A percentile compares a stretch with the other conserved stretches of the same genome.
Conservation (phyloP, 2,329 filamentous ascomycete species). For the Cadophora luteo-olivacea region DNA sequence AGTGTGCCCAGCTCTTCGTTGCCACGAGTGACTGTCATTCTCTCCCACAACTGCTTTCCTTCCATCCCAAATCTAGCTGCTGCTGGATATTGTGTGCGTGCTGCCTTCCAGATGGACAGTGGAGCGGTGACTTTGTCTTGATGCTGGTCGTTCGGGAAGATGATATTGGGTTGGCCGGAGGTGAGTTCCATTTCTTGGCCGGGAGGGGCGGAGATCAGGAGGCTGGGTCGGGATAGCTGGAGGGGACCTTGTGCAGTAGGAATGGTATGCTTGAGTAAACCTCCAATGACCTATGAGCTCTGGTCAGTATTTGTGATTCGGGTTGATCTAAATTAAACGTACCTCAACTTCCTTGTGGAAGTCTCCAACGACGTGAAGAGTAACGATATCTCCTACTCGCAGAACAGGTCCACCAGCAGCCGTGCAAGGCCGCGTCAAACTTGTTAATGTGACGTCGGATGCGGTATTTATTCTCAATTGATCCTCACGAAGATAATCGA, state of each 20-base stretch:
- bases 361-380: background rate
- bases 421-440: background rate
- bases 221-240: background rate
- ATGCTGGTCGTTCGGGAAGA: slow-evolving; percentile 5
- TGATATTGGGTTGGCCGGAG: background rate
- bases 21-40: background rate
- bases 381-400: background rate
- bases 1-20: background rate
- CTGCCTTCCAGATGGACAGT: slow-evolving; percentile 3
- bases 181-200: background rate
- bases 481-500: background rate
- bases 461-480: background rate
- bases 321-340: too few relatives aligned
- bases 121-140: background rate
- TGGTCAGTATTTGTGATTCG: background rate
- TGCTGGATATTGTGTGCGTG: background rate
- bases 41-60: background rate
- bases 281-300: background rate
- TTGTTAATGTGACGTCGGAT: background rate
- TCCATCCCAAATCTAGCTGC: background rate
- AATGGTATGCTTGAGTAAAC: background rate
- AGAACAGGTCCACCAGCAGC: background rate
- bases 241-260: background rate
- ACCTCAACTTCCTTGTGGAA: slow-evolving; percentile 10
- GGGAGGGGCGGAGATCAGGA: background rate